Evolutionary conservation across 306 rosid species (phyloP), one percentile per base, ranked within the genome.

Genomic region (Arachis stenosperma): DNA sequence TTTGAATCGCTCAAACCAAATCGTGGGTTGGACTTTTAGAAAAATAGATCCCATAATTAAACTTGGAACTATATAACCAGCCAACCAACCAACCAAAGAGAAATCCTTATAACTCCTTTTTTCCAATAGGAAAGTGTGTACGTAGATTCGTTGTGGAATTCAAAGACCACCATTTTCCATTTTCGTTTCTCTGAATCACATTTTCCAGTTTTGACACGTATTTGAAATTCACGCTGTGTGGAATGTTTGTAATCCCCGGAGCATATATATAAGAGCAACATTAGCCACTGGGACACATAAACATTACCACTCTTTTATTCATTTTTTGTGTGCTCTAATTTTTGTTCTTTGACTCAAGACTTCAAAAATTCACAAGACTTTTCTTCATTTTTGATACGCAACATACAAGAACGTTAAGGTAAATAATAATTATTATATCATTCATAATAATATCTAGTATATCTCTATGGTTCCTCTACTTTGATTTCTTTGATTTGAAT

Each of bases 1-100:
- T 81, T 89, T 86, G 94, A 88, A 85, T 57, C 8, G 40, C 71
- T 84, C 90, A 80, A 90, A 78, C 53, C 17, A 48, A 6, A 84
- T 84, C 87, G 86, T 89, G 96, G 30, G 12, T 74, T 86, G 80
- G 83, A 88, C 88, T 78, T 37, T 44, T 14, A 9, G 70, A 52
- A 17, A 37, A 33, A 2, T 17, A 4, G 3, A 33, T 33, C 37
- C 3, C 37, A 33, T 4, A 33, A 33, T 33, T 33, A 51, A 59
- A 67, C 22, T 78, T 82, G 43, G 78, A 65, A 70, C 60, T 7
- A 65, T 70, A 55, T 27, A 12, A 73, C 27, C 51, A 39, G 17
- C 40, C 61, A 39, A 29, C 40, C 61, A 47, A 33, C 37, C 37
- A 33, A 33, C 37, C 4, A 33, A 33, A 33, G 4, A 33, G 37